Conservation (phyloP, 1,284 basidiomycete species). For the Coniferiporia weirii region DNA sequence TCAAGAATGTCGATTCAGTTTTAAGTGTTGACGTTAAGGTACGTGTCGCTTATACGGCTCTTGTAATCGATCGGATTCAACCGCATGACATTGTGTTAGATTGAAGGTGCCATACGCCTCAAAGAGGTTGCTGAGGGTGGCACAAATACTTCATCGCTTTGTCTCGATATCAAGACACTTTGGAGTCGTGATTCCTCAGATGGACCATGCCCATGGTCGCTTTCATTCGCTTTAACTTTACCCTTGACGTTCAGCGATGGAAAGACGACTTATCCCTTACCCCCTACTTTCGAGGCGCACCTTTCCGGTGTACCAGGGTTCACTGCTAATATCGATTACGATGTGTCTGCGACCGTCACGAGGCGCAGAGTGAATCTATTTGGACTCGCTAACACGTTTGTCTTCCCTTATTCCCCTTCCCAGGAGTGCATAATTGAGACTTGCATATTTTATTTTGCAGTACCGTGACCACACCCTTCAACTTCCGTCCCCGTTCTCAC, state of each 20-base stretch:
- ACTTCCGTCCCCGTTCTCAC: constrained; percentile 61
- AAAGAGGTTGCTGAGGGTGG: constrained; percentile 66
- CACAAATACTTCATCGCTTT: constrained; percentile 44
- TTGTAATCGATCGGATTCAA: background rate
- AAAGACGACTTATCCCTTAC: constrained; percentile 43
- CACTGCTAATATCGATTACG: constrained; percentile 53
- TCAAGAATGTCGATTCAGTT: constrained; percentile 51
- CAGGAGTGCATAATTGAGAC: background rate
- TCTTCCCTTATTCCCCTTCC: background rate
- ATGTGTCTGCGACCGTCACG: constrained; percentile 42
- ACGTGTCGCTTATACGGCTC: background rate
- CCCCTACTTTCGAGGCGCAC: constrained; percentile 58
- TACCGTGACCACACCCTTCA: constrained; percentile 52
- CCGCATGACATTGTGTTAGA: constrained; percentile 5
- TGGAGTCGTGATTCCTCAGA: constrained; percentile 48
- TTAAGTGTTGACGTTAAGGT: constrained; percentile 62
- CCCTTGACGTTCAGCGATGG: constrained; percentile 54
- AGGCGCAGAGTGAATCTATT: constrained; percentile 32
- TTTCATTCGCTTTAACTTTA: constrained; percentile 50
- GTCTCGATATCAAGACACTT: constrained; percentile 44
- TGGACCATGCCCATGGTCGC: constrained; percentile 42
- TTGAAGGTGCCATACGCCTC: constrained; percentile 29
- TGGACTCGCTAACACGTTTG: constrained; percentile 8
- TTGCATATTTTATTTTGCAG: constrained; percentile 28
- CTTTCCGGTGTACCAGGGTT: constrained; percentile 66